Evolutionary conservation across 768 basidiomycete species (phyloP).

Genomic region (Lactarius vividus): DNA sequence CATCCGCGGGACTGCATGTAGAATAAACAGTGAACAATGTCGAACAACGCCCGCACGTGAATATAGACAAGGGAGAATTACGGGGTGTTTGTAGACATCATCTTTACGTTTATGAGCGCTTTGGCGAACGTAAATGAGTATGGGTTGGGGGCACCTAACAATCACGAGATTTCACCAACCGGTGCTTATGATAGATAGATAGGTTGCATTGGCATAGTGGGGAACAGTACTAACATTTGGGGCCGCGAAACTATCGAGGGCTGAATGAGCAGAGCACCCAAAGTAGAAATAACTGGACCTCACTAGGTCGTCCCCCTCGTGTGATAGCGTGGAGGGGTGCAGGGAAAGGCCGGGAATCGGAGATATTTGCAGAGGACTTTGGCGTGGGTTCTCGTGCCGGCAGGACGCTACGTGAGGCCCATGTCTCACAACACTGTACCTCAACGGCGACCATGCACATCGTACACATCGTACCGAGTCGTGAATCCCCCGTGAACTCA

Average conservation of each 20-base stretch:
- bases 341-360: not conserved
- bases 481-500: not conserved
- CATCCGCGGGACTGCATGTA: not conserved
- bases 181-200: constrained; percentile 3
- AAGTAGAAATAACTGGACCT: constrained; percentile 9
- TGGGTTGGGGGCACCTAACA: constrained; percentile 9
- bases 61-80: constrained; percentile 7
- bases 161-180: constrained; percentile 12
- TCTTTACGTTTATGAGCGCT: constrained; percentile 17
- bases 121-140: constrained; percentile 33
- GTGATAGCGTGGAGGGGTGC: not conserved
- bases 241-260: not conserved
- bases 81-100: not conserved
- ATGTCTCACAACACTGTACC: not conserved
- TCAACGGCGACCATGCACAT: not conserved
- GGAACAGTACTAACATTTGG: constrained; percentile 9
- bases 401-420: not conserved
- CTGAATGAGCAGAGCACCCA: not conserved
- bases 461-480: not conserved
- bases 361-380: not conserved
- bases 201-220: constrained; percentile 6
- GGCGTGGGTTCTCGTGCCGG: not conserved
- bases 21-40: not conserved
- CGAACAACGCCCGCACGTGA: constrained; percentile 10
- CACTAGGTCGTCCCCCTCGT: not conserved